Base-by-base conservation (phyloP, 208 protist genomes). In the Leishmania tarentolae region DNA sequence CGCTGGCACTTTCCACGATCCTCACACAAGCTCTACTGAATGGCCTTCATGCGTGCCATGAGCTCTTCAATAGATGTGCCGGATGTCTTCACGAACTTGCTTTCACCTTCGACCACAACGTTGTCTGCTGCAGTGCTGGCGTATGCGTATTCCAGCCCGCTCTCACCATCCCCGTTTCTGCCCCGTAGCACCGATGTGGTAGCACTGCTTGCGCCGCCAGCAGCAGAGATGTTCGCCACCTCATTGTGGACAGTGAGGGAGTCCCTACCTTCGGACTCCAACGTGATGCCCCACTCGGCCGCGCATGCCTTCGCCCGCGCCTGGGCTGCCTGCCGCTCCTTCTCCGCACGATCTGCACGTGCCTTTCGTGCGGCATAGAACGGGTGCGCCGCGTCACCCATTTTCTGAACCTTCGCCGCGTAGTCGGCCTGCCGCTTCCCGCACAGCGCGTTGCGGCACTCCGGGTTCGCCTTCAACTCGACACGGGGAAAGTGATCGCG, bases 401-500 rank as follows among this genome's bases (percentile, higher is more conserved):
- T 19, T 59, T 57, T 65, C n/a, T 44, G 35, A 46, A 84, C 83
- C 72, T 76, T 57, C n/a, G 84, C 80, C 47, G 80, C 80, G 86
- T 97, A 96, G 66, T 90, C 90, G 21, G 59, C 65, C 86, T 98
- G 96, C 37, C 88, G 92, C 84, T 86, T 42, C 37, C 90, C 85
- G 84, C 97, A 98, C 28, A 84, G 79, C 73, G 69, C 71, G 75
- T 93, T 97, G 71, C 86, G 61, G 88, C 98, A 99, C 57, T 95
- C 90, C 19, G 90, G 88, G 83, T 99, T 99, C 15, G 98, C 96
- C 76, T 91, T 90, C 46, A 99, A 92, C 35, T 80, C 82, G 56
- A 99, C 91, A 35, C 80, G 88, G 24, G 98, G 98, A 82, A 99
- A 99, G 82, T 95, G 96, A 88, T 99, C 98, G 19, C 80, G 86